Base-by-base conservation (phyloP, 345 rosid genomes). In the Cardamine chenopodiifolia region DNA sequence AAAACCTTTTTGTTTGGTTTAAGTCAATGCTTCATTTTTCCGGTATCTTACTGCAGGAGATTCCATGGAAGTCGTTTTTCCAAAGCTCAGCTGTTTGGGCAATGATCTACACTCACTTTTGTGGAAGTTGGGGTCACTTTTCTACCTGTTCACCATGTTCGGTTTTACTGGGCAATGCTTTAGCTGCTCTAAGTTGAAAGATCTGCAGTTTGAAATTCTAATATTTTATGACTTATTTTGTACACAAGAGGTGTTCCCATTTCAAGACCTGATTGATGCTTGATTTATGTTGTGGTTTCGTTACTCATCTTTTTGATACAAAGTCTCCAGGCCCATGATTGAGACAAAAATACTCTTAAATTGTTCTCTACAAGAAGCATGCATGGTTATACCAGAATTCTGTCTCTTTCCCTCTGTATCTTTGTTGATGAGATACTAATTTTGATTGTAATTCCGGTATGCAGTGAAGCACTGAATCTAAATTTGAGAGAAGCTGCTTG, bases 401-500 rank as follows among this genome's bases (percentile, higher is more conserved):
- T 32, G 35, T 28, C 59, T 55, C 34, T 31, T 35, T 62, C 0
- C 7, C 8, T 56, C 32, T 47, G 54, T 63, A 56, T 65, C 45
- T 47, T 45, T 13, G 50, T 65, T 64, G 66, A 63, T 77, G 72
- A 55, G 39, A 48, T 19, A 57, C 13, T 59, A 58, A 65, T 59
- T 64, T 42, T 60, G 32, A 58, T 50, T 0, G 10, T 59, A 20
- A 59, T 11, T 71, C 31, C 9, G 71, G 8, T 58, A 56, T 87
- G 89, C 90, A 91, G 97, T 71, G 97, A 91, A 87, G 96, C 88
- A 74, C 85, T 94, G 84, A 64, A 55, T 79, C 81, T 91, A 62
- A 94, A 94, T 82, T 82, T 94, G 84, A 90, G 89, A 39, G 98
- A 94, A 78, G 98, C 98, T 80, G 96, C 98, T 55, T 86, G 96